phyloP scores from a whole-genome alignment of 495 filamentous ascomycete species.

The Bryoglossum gracile region DNA sequence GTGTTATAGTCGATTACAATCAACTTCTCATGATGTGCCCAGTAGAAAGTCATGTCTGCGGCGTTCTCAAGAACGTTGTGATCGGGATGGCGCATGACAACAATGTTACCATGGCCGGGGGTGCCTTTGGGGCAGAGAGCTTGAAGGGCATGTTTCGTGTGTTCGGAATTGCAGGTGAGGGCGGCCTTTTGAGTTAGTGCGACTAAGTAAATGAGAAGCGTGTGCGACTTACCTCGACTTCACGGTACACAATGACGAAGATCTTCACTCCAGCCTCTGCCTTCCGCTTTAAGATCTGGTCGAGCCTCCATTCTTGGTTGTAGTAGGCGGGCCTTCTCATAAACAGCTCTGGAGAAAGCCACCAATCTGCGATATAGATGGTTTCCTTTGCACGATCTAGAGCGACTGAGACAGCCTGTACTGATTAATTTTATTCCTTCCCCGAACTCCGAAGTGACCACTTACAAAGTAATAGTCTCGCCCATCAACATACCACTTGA shows the following conservation, averaged over 20 bases:
- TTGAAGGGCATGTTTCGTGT: constrained; percentile 85
- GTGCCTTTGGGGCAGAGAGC: constrained; percentile 72
- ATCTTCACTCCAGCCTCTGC: constrained; percentile 94
- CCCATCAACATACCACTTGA: constrained; percentile 97
- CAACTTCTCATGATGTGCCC: constrained; percentile 97
- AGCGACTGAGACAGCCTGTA: constrained; percentile 68
- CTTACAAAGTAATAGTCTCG: constrained; percentile 81
- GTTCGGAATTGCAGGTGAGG: constrained; percentile 82
- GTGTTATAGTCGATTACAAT: constrained; percentile 86
- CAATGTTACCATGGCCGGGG: constrained; percentile 79
- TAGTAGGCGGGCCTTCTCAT: constrained; percentile 71
- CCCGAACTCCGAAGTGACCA: not conserved
- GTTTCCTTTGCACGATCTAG: constrained; percentile 82
- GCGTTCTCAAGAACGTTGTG: constrained; percentile 92
- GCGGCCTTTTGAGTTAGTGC: no score
- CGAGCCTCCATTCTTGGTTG: constrained; percentile 83
- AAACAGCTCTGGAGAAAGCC: constrained; percentile 91
- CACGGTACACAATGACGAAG: constrained; percentile 89
- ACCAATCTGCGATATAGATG: constrained; percentile 97
- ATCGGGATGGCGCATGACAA: constrained; percentile 86
- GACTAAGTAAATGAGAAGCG: no score
- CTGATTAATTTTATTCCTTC: not conserved
- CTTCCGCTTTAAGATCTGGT: constrained; percentile 76
- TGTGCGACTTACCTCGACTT: constrained; percentile 42
- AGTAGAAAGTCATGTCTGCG: constrained; percentile 93